phyloP scores from a whole-genome alignment of 2,329 filamentous ascomycete genomes.

The Sporothrix globosa region DNA sequence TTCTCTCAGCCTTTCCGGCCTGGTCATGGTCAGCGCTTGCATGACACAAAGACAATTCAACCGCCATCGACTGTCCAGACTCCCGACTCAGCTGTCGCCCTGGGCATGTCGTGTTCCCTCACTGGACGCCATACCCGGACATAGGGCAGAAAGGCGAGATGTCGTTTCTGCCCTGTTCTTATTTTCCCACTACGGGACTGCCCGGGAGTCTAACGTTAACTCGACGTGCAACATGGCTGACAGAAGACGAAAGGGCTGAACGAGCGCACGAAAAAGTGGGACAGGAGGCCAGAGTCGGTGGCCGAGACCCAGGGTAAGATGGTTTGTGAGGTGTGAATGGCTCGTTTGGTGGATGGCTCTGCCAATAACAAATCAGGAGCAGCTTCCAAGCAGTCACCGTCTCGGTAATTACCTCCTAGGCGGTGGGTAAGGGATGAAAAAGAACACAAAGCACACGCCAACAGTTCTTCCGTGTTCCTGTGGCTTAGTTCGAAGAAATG shows the following conservation, averaged over 20 bases:
- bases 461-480: conserved; percentile 35
- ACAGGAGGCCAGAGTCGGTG: conserved; percentile 39
- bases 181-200: conserved; percentile 33
- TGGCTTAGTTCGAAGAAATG: neutral
- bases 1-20: conserved; percentile 11
- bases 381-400: conserved; percentile 37
- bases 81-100: neutral
- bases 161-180: neutral
- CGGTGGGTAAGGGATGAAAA: neutral
- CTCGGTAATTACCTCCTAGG: conserved; percentile 30
- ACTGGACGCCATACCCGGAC: neutral
- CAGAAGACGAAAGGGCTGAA: conserved; percentile 1
- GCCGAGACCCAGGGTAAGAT: conserved; percentile 33
- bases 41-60: neutral
- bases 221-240: conserved; percentile 23
- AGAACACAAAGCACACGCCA: conserved; percentile 36
- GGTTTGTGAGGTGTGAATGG: conserved; percentile 37
- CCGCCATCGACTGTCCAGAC: neutral
- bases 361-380: conserved; percentile 41
- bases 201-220: conserved; percentile 27
- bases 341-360: conserved; percentile 29
- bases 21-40: conserved; percentile 13
- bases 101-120: neutral
- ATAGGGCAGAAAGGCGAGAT: neutral
- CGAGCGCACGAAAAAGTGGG: conserved; percentile 36